Evolutionary conservation across 805 yeast species (phyloP), one percentile per base, ranked within the genome.

Genomic region (Cyberlindnera samutprakarnensis): DNA sequence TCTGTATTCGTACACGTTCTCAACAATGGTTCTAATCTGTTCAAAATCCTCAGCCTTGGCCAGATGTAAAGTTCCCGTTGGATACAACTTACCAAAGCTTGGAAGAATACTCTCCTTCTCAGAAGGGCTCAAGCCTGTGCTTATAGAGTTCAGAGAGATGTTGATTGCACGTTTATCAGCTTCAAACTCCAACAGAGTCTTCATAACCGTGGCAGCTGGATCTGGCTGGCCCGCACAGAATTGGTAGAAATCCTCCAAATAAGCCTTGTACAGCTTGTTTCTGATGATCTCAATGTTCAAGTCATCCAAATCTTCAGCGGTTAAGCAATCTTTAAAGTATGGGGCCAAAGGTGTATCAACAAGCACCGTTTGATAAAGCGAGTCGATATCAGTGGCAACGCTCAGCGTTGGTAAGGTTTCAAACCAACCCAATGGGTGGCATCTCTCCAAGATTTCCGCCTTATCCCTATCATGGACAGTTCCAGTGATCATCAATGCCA

Each of bases 371-470:
- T 81, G 81, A 62, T 90, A 92, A 48, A 92, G 69, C n/a, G 92
- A 76, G 49, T 87, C 95, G 36, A 90, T 75, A 58, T 90, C 97
- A 2, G 96, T 86, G 29, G 97, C 96, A 30, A 90, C 92, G 12
- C 92, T 75, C 37, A 92, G 68, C 0, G 97, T 90, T 22, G 98
- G 98, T 46, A 92, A 72, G 7, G 97, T 90, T 47, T 92, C 98
- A 52, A 92, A 92, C 96, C 96, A 88, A 27, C 99, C 99, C 47
- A 92, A 68, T 0, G 98, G 98, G 56, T 92, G 95, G 56, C 96
- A 87, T 54, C 96, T 78, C 37, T 77, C 76, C 50, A 92, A 69
- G 32, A 94, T 80, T 52, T 92, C 98, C 25, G 75, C 61, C 51
- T 84, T 77, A 59, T 94, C 96, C 51, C 97, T 73, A 52, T 88